Evolutionary conservation across 1,284 basidiomycete species (phyloP), one percentile per base, ranked within the genome.

Genomic region (Ceratobasidium papillatum): DNA sequence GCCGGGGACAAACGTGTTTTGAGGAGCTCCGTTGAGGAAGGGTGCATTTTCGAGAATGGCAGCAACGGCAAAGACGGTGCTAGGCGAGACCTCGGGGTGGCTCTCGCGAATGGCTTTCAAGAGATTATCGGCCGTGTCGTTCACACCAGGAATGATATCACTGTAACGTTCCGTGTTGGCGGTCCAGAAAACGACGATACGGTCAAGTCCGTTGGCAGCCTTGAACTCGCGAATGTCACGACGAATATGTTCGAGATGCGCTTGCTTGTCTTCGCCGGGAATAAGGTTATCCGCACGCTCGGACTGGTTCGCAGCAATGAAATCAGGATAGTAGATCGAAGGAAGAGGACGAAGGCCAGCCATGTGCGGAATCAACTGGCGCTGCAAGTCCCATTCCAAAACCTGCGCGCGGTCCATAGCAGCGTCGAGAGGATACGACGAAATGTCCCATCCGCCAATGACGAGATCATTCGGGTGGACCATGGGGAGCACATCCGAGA

Each of bases 151-250:
- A 81, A 99, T 90, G 83, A 99, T 91, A 78, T 96, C 94, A 80
- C 94, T 92, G 89, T 97, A 99, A 77, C 97, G 93, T 87, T 99
- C 97, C 47, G 97, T 99, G 87, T 99, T 99, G 81, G 97, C 97
- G 38, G 96, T 98, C 96, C 96, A 98, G 86, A 98, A 96, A 75
- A 98, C 92, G 78, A 98, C 85, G 78, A 95, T 89, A 75, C 91
- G 91, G 82, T 98, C 96, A 72, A 99, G 90, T 47, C 85, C 86
- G 83, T 99, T 90, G 78, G 90, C 84, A 68, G 85, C 81, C 87
- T 98, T 99, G 89, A 99, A 99, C 75, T 90, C 88, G 80, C 95
- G 94, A 80, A 99, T 99, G 83, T 99, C 95, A 63, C 87, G 87
- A 76, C 96, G 94, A 80, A 99, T 90, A 78, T 94, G 91, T 78